phyloP scores from a whole-genome alignment of 192 early-diverging fungal species.

The Mortierella hygrophila region DNA sequence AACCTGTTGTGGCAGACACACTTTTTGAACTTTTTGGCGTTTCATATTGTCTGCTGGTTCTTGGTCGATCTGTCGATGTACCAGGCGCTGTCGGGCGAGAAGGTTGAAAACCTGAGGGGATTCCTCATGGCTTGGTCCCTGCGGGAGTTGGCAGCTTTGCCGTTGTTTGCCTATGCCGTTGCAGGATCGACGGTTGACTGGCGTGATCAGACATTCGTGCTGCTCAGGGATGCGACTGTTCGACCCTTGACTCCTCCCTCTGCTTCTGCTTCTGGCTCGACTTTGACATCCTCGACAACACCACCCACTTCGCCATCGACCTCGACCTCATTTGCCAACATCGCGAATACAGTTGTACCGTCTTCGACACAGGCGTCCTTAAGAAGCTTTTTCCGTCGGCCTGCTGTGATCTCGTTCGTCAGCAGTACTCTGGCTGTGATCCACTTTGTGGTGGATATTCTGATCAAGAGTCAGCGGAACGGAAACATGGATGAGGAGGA shows the following conservation, averaged over 20 bases:
- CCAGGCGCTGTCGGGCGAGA: conserved; percentile 40
- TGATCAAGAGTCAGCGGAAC: conserved; percentile 58
- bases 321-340: conserved; percentile 22
- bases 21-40: conserved; percentile 59
- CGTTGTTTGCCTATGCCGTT: conserved; percentile 86
- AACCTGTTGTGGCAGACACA: conserved; percentile 65
- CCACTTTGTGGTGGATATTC: conserved; percentile 56
- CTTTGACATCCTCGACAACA: not conserved
- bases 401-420: conserved; percentile 53
- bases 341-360: conserved; percentile 50
- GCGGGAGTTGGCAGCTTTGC: conserved; percentile 87
- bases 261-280: not conserved
- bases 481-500: conserved; percentile 50
- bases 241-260: conserved; percentile 19
- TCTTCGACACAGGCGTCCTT: conserved; percentile 35
- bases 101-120: conserved; percentile 49
- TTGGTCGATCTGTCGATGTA: conserved; percentile 71
- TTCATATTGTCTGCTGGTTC: conserved; percentile 74
- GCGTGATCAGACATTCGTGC: conserved; percentile 80
- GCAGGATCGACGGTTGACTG: conserved; percentile 86
- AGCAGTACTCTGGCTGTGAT: conserved; percentile 48
- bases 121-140: conserved; percentile 84
- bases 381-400: conserved; percentile 41
- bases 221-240: conserved; percentile 75
- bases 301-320: conserved; percentile 5